These are phyloP conservation scores for Xylariaceae sp. DNA, from an alignment of 2,329 filamentous ascomycete genomes.

Conservation along the genomic window DNA sequence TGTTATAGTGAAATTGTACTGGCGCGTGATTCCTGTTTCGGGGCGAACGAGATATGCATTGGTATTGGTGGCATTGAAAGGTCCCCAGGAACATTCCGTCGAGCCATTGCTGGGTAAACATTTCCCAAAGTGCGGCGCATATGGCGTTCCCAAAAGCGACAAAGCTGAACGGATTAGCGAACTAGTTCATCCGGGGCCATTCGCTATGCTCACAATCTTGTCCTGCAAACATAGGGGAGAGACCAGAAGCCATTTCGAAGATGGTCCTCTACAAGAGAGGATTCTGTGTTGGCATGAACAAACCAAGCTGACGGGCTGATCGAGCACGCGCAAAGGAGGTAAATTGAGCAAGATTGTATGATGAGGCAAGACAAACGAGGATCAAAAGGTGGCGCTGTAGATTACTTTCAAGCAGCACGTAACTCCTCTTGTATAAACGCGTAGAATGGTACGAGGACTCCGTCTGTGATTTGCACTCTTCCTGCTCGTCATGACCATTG, in stretches of 20 bases:
- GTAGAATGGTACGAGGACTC: too few species aligned
- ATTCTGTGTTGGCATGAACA: too few species aligned
- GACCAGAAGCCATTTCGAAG: not conserved
- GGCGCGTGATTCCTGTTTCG: constrained; percentile 13
- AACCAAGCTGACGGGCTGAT: too few species aligned
- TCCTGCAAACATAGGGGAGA: not conserved
- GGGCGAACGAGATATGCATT: not conserved
- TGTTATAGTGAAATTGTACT: constrained; percentile 32
- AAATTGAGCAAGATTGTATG: too few species aligned
- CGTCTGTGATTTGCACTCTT: too few species aligned
- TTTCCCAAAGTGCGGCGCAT: constrained; percentile 2
- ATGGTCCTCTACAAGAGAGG: too few species aligned
- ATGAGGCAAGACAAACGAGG: too few species aligned
- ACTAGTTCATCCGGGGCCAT: not conserved
- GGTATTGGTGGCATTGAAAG: not conserved
- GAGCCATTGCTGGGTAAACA: not conserved
- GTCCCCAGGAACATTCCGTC: not conserved
- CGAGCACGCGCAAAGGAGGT: too few species aligned
- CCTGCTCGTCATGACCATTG: too few species aligned
- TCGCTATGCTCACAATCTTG: not conserved
- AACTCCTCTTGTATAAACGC: too few species aligned
- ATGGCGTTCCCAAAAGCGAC: constrained; percentile 1
- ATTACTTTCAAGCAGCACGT: too few species aligned
- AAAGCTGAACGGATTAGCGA: not conserved
- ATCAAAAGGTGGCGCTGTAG: too few species aligned